Base-by-base conservation (phyloP, 768 basidiomycete genomes). In the Thelephora ganbajun region DNA sequence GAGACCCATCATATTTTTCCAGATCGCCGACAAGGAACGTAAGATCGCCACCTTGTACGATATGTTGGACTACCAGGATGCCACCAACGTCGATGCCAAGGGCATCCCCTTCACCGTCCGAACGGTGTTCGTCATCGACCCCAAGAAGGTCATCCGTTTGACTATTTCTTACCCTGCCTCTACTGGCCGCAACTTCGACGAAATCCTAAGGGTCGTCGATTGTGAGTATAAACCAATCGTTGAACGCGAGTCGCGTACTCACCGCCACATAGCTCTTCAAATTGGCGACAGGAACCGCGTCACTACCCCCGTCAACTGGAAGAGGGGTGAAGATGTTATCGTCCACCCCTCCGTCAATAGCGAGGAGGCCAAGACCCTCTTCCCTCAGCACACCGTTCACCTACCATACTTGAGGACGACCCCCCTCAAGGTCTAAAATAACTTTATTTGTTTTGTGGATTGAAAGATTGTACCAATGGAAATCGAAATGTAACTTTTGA, bases 81-180 rank as follows among this genome's bases (percentile, higher is more conserved):
- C 82, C 37, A 93, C 91, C 47, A 99, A 90, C 67, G 73, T 76
- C 34, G 85, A 88, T 61, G 68, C 67, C 34, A 89, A 87, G 64
- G 89, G 92, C 43, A 73, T 97, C 39, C 96, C 96, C 18, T 91
- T 97, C 72, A 99, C 96, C 43, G 90, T 81, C 42, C 84, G 96
- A 51, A 96, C 91, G 6, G 96, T 99, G 51, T 99, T 94, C 66
- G 69, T 99, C 54, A 90, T 99, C 59, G 96, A 99, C 69, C 93
- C 96, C 41, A 90, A 89, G 69, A 91, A 96, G 70, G 74, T 79
- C 57, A 96, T 99, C 61, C 86, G 94, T 52, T 69, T 96, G 57
- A 87, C 79, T 13, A 57, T 99, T 54, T 69, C 90, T 22, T 98
- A 98, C 71, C 96, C 96, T 50, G 93, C 94, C 44, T 83, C 90